Conservation (phyloP, 2,329 filamentous ascomycete genomes). For the Trematosphaeria pertusa region DNA sequence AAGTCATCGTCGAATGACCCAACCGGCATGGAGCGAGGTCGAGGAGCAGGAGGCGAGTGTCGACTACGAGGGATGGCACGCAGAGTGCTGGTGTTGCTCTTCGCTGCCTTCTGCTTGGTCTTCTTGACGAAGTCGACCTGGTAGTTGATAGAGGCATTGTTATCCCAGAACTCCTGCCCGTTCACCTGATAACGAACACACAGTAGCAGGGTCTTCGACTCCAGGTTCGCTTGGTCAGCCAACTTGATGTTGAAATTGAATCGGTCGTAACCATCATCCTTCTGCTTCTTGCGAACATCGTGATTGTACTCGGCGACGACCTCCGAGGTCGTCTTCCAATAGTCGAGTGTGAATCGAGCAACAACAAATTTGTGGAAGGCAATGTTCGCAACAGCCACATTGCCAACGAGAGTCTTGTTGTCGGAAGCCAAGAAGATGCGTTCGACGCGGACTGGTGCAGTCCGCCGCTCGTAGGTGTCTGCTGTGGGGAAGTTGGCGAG, state of each 20-base stretch:
- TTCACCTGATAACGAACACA: constrained; percentile 88
- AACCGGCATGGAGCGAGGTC: constrained; percentile 57
- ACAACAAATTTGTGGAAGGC: constrained; percentile 87
- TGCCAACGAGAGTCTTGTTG: constrained; percentile 84
- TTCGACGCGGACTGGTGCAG: constrained; percentile 79
- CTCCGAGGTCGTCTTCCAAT: constrained; percentile 98
- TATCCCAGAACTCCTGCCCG: constrained; percentile 93
- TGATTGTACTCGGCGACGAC: constrained; percentile 86
- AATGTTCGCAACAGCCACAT: constrained; percentile 84
- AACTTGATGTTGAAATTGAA: constrained; percentile 96
- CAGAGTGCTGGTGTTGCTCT: constrained; percentile 57
- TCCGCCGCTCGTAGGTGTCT: constrained; percentile 67
- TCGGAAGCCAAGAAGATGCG: constrained; percentile 86
- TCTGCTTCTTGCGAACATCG: constrained; percentile 73
- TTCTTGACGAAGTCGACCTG: constrained; percentile 93
- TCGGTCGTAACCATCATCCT: constrained; percentile 75
- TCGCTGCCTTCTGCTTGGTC: constrained; percentile 62
- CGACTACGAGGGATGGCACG: constrained; percentile 58
- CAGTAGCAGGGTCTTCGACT: constrained; percentile 90
- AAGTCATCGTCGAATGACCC: constrained; percentile 73
- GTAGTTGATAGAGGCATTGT: constrained; percentile 86
- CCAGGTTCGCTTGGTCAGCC: constrained; percentile 87
- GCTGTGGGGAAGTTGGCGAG: constrained; percentile 78
- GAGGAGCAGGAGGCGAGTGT: constrained; percentile 54
- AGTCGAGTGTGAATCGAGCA: constrained; percentile 95